Evolutionary conservation across 805 yeast species (phyloP), one percentile per base, ranked within the genome.

Genomic region (Metschnikowia corniflorae): DNA sequence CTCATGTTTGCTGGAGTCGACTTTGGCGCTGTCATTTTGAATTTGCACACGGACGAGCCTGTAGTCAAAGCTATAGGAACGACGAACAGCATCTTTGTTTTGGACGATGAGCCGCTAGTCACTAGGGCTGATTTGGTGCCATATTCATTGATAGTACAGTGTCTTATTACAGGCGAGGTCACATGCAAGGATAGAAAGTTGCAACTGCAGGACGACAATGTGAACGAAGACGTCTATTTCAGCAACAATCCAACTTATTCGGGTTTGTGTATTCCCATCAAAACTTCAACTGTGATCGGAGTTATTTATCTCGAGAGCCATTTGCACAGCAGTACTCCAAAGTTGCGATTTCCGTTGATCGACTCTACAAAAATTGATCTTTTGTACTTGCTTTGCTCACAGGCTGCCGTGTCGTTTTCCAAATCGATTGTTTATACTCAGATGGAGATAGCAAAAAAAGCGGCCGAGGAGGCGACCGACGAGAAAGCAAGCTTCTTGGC

Each of bases 401-500:
- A 74, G 45, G 76, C 77, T 6, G 74, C 75, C 0, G 75, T 75
- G 14, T 69, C 79, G 2, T 54, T 75, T 16, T 69, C 66, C 21
- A 74, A 75, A 43, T 67, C 75, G 1, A 58, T 60, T 23, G 53
- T 75, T 13, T 74, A 71, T 47, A 49, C 59, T 8, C 73, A 71
- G 44, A 70, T 75, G 68, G 71, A 70, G 45, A 38, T 66, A 8
- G 67, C 68, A 7, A 62, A 62, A 33, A 45, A 53, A 29, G 58
- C 63, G 2, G 78, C 78, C 1, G 77, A 72, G 42, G 75, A 70
- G 35, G 77, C 78, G 4, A 72, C 77, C 1, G 72, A 73, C 5
- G 77, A 71, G 48, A 74, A 73, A 54, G 75, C 78, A 4, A 71
- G 74, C 35, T 74, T 74, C 49, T 50, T 74, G 39, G 68, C 68